Conservation (phyloP, 306 rosid species). For the Oxytropis ochrocephala region DNA sequence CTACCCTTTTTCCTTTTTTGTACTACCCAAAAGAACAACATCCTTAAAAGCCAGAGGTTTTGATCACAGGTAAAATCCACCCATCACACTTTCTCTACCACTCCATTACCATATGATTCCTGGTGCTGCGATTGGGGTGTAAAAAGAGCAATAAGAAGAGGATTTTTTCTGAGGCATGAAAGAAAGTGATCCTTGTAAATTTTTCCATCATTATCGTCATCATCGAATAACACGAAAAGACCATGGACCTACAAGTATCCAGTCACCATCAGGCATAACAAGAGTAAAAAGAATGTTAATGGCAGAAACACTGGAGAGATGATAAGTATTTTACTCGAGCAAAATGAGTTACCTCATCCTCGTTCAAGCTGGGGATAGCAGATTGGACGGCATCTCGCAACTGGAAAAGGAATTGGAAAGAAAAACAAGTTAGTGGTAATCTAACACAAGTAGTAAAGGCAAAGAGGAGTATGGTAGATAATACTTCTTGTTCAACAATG, state of each 20-base stretch:
- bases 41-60: constrained; percentile 1
- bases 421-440: constrained; percentile 21
- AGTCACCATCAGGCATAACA: neutral
- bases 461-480: constrained; percentile 3
- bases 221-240: constrained; percentile 55
- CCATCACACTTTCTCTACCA: constrained; percentile 36
- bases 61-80: constrained; percentile 15
- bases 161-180: constrained; percentile 56
- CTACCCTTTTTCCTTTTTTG: constrained; percentile 16
- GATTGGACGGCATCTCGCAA: constrained; percentile 44
- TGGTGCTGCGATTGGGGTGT: constrained; percentile 37
- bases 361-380: constrained; percentile 45
- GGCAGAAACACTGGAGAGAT: neutral
- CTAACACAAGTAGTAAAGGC: neutral
- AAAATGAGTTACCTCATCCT: constrained; percentile 48
- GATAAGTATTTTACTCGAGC: neutral
- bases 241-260: constrained; percentile 49
- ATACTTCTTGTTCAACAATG: constrained; percentile 51
- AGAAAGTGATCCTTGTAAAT: constrained; percentile 58
- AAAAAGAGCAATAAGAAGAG: constrained; percentile 77
- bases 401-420: constrained; percentile 38
- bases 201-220: constrained; percentile 45
- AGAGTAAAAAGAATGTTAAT: neutral
- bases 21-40: constrained; percentile 6
- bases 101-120: constrained; percentile 24